Evolutionary conservation across 148 eudicot genomes (phyloP).

Genomic region (Rhododendron griersonianum): DNA sequence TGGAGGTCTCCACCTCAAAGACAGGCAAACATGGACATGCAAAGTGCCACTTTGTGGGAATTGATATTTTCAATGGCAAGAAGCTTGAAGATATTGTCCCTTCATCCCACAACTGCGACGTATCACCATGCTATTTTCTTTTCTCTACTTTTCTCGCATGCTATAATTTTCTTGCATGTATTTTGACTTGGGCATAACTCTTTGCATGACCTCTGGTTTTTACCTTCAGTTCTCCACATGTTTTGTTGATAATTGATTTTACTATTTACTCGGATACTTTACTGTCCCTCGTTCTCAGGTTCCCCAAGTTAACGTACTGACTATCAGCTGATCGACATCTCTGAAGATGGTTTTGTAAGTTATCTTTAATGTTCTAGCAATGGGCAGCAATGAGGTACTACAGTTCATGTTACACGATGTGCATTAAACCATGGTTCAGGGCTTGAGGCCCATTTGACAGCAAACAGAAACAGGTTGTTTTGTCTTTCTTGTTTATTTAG

Average conservation of each 20-base stretch:
- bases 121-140: conserved; percentile 1
- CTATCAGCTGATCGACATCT: conserved; percentile 55
- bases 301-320: conserved; percentile 55
- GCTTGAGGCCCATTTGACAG: not conserved
- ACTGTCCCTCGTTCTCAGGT: conserved; percentile 23
- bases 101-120: conserved; percentile 49
- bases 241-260: not conserved
- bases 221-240: not conserved
- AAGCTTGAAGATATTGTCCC: conserved; percentile 57
- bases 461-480: not conserved
- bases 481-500: not conserved
- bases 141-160: not conserved
- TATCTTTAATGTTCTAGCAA: not conserved
- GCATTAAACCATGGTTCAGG: not conserved
- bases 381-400: not conserved
- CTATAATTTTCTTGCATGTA: not conserved
- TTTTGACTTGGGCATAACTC: not conserved
- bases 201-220: not conserved
- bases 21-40: conserved; percentile 71
- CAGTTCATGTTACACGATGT: not conserved
- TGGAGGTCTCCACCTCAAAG: conserved; percentile 67
- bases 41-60: conserved; percentile 59
- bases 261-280: not conserved
- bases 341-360: conserved; percentile 58
- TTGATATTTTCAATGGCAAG: conserved; percentile 50